phyloP scores from a whole-genome alignment of 2,329 filamentous ascomycete species.

The Apiospora pterosperma region DNA sequence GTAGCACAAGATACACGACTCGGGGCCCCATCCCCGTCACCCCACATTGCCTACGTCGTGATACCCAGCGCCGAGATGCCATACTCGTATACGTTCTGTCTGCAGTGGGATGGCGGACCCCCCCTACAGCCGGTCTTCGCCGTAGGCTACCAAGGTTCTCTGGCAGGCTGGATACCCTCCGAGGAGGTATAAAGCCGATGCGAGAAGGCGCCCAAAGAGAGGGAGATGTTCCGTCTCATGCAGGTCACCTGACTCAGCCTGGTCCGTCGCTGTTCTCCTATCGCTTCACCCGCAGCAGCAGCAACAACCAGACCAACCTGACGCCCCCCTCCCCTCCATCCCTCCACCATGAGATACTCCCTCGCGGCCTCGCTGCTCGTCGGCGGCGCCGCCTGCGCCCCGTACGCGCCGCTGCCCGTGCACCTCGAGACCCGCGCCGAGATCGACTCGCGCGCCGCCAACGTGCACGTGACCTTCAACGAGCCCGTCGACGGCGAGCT shows the following conservation, averaged over 20 bases:
- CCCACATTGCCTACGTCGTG: neutral
- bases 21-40: neutral
- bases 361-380: constrained; percentile 6
- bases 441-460: constrained; percentile 30
- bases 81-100: neutral
- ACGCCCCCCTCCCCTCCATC: neutral
- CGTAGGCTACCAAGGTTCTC: neutral
- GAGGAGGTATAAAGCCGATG: neutral
- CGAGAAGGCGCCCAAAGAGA: neutral
- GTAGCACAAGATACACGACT: neutral
- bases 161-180: no score
- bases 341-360: constrained; percentile 1
- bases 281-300: neutral
- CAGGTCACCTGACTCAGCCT: neutral
- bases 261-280: neutral
- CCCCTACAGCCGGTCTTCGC: neutral
- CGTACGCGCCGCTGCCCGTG: constrained; percentile 20
- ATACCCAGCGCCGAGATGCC: neutral
- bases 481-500: constrained; percentile 21
- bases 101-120: neutral
- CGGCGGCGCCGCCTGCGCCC: constrained; percentile 5
- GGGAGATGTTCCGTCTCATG: neutral
- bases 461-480: constrained; percentile 27
- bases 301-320: no score
- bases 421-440: constrained; percentile 32